A percentile compares a stretch with the other conserved stretches of the same genome.
phyloP scores from a whole-genome alignment of 2,329 filamentous ascomycete species.

The Aschersonia sp. region DNA sequence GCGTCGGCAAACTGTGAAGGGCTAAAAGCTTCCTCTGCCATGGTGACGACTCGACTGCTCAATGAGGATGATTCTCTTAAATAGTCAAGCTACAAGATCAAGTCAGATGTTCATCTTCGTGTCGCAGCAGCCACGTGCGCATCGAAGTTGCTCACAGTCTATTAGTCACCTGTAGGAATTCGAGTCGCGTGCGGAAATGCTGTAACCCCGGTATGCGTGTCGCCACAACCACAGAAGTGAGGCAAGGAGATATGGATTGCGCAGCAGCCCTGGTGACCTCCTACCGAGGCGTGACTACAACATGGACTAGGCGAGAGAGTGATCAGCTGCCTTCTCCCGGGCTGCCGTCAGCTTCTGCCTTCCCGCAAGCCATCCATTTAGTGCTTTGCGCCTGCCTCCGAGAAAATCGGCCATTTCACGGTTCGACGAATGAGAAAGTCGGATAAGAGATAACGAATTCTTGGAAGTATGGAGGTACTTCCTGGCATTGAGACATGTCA shows the following conservation, averaged over 20 bases:
- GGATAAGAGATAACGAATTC: too few species aligned
- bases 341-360: not conserved
- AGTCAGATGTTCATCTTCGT: not conserved
- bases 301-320: conserved; percentile 1
- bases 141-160: not conserved
- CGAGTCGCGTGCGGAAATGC: conserved; percentile 2
- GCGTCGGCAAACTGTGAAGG: conserved; percentile 18
- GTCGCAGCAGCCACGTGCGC: not conserved
- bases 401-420: too few species aligned
- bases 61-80: not conserved
- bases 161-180: not conserved
- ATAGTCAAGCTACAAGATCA: not conserved
- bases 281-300: conserved; percentile 4
- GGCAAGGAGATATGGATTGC: not conserved
- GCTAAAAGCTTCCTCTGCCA: conserved; percentile 9
- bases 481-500: too few species aligned
- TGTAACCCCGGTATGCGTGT: not conserved
- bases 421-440: too few species aligned
- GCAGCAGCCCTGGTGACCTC: conserved; percentile 1
- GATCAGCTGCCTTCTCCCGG: not conserved
- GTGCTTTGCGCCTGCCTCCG: not conserved
- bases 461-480: too few species aligned
- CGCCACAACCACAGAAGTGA: not conserved
- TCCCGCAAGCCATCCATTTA: not conserved
- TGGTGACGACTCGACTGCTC: conserved; percentile 5